These are phyloP conservation scores for Agrocybe pediades DNA, from an alignment of 768 basidiomycete genomes.

Conservation along the genomic window DNA sequence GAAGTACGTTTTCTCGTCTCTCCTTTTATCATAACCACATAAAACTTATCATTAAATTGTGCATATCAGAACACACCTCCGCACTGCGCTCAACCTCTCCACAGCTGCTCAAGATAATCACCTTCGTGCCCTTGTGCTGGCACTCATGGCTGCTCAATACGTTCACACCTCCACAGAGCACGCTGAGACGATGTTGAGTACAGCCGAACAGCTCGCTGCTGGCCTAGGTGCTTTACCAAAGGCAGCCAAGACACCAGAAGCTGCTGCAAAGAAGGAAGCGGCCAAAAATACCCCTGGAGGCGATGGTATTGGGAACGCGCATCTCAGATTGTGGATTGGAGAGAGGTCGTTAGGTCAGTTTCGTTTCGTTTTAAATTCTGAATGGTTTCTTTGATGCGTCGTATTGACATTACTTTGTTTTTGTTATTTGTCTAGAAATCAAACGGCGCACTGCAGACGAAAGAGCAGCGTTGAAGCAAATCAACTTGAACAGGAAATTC, in stretches of 20 bases:
- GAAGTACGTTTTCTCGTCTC: constrained; percentile 48
- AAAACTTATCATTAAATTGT: not conserved
- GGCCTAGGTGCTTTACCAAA: constrained; percentile 59
- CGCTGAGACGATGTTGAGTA: constrained; percentile 63
- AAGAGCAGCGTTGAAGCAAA: constrained; percentile 46
- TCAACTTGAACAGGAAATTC: constrained; percentile 39
- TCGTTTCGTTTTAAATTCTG: not conserved
- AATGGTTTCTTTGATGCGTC: not conserved
- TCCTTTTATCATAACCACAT: constrained; percentile 2
- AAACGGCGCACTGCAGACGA: constrained; percentile 58
- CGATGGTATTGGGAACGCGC: constrained; percentile 58
- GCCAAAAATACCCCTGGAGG: constrained; percentile 6
- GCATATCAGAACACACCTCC: constrained; percentile 52
- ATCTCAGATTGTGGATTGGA: constrained; percentile 71
- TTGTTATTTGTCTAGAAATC: constrained; percentile 43
- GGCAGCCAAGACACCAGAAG: constrained; percentile 10
- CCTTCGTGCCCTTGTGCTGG: constrained; percentile 68
- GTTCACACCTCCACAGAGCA: constrained; percentile 71
- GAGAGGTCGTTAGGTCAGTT: constrained; percentile 65
- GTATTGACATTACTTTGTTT: not conserved
- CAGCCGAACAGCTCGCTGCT: constrained; percentile 70
- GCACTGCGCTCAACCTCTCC: constrained; percentile 58
- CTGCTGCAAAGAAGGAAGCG: not conserved
- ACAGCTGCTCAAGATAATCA: constrained; percentile 69
- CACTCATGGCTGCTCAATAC: constrained; percentile 71